Percentiles rank a stretch among this genome's conserved stretches.
These are phyloP conservation scores for Yamadazyma blattariae DNA, from an alignment of 1,139 yeast species.

Conservation along the genomic window DNA sequence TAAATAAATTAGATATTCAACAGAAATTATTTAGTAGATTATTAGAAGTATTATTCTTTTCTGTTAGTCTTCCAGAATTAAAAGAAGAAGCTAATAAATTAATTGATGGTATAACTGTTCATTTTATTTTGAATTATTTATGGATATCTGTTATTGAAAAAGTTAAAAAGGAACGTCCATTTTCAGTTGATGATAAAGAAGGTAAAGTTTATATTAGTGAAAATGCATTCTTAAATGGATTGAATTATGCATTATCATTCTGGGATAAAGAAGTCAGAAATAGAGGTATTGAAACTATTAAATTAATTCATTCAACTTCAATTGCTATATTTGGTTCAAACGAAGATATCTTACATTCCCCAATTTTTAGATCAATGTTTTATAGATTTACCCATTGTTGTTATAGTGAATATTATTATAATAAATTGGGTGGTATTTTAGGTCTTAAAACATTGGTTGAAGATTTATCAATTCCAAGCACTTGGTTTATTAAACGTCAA, in stretches of 20 bases:
- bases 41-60: conserved; percentile 67
- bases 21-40: conserved; percentile 59
- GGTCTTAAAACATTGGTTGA: conserved; percentile 76
- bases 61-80: conserved; percentile 76
- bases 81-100: conserved; percentile 62
- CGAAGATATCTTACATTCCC: conserved; percentile 66
- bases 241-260: conserved; percentile 77
- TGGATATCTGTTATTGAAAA: conserved; percentile 73
- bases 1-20: conserved; percentile 52
- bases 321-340: conserved; percentile 63
- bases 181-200: conserved; percentile 75
- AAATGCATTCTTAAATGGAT: conserved; percentile 67
- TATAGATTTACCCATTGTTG: conserved; percentile 87
- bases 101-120: conserved; percentile 69
- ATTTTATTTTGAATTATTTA: conserved; percentile 73
- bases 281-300: conserved; percentile 68
- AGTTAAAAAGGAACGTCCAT: conserved; percentile 65
- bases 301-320: conserved; percentile 60
- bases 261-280: conserved; percentile 68
- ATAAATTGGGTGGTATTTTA: conserved; percentile 84
- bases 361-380: conserved; percentile 73
- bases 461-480: conserved; percentile 63
- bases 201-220: conserved; percentile 73
- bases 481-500: conserved; percentile 76
- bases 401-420: conserved; percentile 81